Evolutionary conservation across 306 rosid genomes (phyloP), one percentile per base, ranked within the genome.

Genomic region (Aeschynomene evenia): DNA sequence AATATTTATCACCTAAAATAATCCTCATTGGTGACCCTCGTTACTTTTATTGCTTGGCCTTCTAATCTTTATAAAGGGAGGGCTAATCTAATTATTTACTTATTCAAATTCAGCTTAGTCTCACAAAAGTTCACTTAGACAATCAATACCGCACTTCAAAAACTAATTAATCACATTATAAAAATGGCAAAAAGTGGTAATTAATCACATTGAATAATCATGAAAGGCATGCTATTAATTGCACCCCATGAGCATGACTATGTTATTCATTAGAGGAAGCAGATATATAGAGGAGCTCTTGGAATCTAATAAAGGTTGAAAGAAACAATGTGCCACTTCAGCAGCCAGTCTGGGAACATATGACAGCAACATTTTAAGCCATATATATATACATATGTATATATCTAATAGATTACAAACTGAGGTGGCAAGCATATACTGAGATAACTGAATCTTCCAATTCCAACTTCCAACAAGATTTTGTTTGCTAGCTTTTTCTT

Each of bases 11-110:
- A n/a, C n/a, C n/a, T n/a, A n/a, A n/a, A n/a, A n/a, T n/a, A n/a
- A n/a, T n/a, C n/a, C n/a, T n/a, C n/a, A n/a, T n/a, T n/a, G 29
- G 39, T 59, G 69, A 14, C 61, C 63, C 62, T 20, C 63, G 52
- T 46, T 9, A 26, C 57, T 29, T 39, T 20, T 20, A 6, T 7
- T 0, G 14, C 40, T 33, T 50, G 33, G 61, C 50, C 51, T 68
- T 52, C n/a, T 51, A 42, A 21, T 24, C 10, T 16, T 40, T 31
- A 22, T 9, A 37, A 11, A 28, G 31, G 31, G 31, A 28, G 31
- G 31, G 5, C 4, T 9, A 37, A 5, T 55, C 51, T 7, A 16
- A 19, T 42, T n/a, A n/a, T n/a, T n/a, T n/a, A 4, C 16, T 56
- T 26, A 24, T 16, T 39, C 53, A 50, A 50, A 69, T 9, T 29